Percentiles rank a stretch among this genome's conserved stretches.
Conservation (phyloP, 164 flowering plant genomes). For the Vitis amurensis region DNA sequence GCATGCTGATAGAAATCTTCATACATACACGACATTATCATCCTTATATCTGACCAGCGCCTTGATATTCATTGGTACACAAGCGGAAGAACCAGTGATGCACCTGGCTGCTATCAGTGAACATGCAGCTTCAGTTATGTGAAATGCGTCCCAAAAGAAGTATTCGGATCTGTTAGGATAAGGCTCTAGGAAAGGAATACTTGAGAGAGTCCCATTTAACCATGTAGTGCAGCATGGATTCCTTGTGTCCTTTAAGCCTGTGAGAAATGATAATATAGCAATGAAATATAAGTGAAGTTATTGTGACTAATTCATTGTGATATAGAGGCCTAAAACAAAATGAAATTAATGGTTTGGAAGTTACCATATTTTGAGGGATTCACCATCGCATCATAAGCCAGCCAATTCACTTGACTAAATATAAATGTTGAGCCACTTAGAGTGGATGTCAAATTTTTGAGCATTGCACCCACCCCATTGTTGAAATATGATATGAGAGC, state of each 20-base stretch:
- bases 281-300: neutral
- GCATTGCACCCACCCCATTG: conserved; percentile 24
- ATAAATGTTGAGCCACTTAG: conserved; percentile 39
- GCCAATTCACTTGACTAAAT: conserved; percentile 22
- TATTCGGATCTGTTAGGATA: conserved; percentile 24
- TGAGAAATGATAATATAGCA: neutral
- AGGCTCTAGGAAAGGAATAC: conserved; percentile 35
- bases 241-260: conserved; percentile 37
- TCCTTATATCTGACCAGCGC: conserved; percentile 21
- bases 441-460: conserved; percentile 26
- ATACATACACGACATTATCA: no score
- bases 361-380: conserved; percentile 50
- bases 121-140: conserved; percentile 38
- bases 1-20: no score
- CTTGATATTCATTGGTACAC: conserved; percentile 36
- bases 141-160: conserved; percentile 53
- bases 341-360: neutral
- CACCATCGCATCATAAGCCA: conserved; percentile 28
- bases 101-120: conserved; percentile 28
- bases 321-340: neutral
- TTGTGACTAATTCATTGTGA: neutral
- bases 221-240: conserved; percentile 47
- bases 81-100: conserved; percentile 26
- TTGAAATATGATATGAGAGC: conserved; percentile 30
- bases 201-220: conserved; percentile 31